A percentile compares a stretch with the other conserved stretches of the same genome.
Conservation (phyloP, 768 basidiomycete species). For the Lactifluus rugatus region DNA sequence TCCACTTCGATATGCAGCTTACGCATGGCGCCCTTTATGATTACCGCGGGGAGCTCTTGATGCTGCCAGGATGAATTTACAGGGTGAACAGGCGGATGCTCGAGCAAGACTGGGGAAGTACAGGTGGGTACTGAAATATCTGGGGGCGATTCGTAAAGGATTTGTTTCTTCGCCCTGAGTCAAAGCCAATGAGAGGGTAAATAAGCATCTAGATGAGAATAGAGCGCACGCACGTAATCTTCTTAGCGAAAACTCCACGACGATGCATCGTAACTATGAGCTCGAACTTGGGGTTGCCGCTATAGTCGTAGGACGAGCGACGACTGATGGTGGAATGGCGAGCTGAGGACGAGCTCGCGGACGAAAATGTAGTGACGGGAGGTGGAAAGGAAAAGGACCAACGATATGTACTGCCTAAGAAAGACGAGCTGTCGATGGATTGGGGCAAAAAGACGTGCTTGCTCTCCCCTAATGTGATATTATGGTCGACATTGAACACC, state of each 20-base stretch:
- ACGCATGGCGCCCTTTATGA: slow-evolving; percentile 5
- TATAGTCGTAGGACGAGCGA: not conserved
- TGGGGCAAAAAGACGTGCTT: not conserved
- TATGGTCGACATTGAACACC: not conserved
- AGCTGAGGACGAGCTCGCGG: not conserved
- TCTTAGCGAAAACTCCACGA: not conserved
- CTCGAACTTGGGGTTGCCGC: not conserved
- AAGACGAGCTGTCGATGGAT: not conserved
- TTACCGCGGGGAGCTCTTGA: not conserved
- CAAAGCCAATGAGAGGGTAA: not conserved
- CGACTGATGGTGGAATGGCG: not conserved
- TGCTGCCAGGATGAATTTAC: not conserved
- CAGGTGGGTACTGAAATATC: not conserved
- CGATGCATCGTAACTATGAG: slow-evolving; percentile 7
- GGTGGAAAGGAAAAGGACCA: slow-evolving; percentile 11
- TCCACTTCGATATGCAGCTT: slow-evolving; percentile 3
- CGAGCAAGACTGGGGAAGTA: not conserved
- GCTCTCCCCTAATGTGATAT: not conserved
- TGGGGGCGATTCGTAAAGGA: not conserved
- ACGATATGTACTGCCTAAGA: not conserved
- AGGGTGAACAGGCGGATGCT: not conserved
- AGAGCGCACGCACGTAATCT: slow-evolving; percentile 4
- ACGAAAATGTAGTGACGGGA: not conserved
- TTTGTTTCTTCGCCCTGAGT: not conserved
- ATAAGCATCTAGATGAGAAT: not conserved